Evolutionary conservation across 2,329 filamentous ascomycete species (phyloP).

Genomic region (Dactylonectria macrodidyma): DNA sequence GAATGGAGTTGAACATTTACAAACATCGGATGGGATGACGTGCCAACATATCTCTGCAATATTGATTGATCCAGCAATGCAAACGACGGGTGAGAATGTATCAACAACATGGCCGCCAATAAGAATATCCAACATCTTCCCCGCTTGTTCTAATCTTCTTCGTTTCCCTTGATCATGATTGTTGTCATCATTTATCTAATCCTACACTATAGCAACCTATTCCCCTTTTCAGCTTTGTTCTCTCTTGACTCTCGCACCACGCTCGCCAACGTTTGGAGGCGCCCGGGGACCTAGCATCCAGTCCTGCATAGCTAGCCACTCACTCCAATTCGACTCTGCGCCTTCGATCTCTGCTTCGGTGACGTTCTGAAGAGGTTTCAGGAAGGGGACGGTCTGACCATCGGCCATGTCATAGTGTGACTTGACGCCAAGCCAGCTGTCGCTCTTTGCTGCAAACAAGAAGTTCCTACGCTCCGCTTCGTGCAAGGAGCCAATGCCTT

Average conservation of each 20-base stretch:
- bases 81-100: conserved; percentile 22
- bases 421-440: conserved; percentile 91
- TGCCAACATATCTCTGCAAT: conserved; percentile 13
- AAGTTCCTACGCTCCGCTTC: conserved; percentile 95
- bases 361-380: conserved; percentile 84
- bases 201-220: neutral
- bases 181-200: neutral
- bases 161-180: neutral
- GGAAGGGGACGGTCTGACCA: conserved; percentile 88
- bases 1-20: conserved; percentile 29
- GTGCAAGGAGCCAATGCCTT: conserved; percentile 85
- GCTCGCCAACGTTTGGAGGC: conserved; percentile 58
- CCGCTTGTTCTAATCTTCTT: neutral
- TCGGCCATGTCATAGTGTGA: conserved; percentile 89
- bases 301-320: conserved; percentile 97
- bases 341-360: conserved; percentile 84
- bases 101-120: conserved; percentile 5
- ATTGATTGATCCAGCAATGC: conserved; percentile 17
- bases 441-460: conserved; percentile 94
- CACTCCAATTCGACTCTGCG: conserved; percentile 90
- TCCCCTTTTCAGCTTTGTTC: conserved; percentile 41
- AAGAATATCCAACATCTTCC: neutral
- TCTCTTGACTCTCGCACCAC: conserved; percentile 50
- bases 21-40: conserved; percentile 8
- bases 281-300: conserved; percentile 96